phyloP scores from a whole-genome alignment of 768 basidiomycete species.

The Plicaturopsis crispa region DNA sequence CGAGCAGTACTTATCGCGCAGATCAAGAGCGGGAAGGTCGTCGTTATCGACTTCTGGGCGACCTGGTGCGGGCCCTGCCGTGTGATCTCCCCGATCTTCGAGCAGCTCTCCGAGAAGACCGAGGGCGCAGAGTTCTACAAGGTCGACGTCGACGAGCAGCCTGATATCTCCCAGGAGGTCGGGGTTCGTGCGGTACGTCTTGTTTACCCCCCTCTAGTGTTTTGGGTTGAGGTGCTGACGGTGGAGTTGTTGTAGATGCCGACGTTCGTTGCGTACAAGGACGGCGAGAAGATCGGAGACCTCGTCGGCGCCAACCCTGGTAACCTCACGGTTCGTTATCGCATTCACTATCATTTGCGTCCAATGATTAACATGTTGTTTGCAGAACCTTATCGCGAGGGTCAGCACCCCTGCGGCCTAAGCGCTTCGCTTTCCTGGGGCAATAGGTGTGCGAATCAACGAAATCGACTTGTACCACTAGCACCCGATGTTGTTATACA shows the following conservation, averaged over 20 bases:
- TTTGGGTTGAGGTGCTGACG: too few relatives aligned
- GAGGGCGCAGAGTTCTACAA: slow-evolving; percentile 54
- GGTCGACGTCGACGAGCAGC: slow-evolving; percentile 61
- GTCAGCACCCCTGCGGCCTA: too few relatives aligned
- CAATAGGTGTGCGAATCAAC: too few relatives aligned
- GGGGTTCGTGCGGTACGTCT: slow-evolving; percentile 53
- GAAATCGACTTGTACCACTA: too few relatives aligned
- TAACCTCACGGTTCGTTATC: slow-evolving; percentile 29
- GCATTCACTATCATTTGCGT: too few relatives aligned
- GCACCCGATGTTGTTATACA: too few relatives aligned
- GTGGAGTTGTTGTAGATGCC: slow-evolving; percentile 27
- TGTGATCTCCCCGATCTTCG: slow-evolving; percentile 57
- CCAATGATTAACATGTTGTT: too few relatives aligned
- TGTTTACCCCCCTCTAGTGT: not conserved
- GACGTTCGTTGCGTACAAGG: slow-evolving; percentile 30
- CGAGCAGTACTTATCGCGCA: not conserved
- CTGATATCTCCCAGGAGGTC: slow-evolving; percentile 46
- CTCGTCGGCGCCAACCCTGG: slow-evolving; percentile 42
- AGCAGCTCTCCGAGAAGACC: slow-evolving; percentile 15
- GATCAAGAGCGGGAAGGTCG: not conserved
- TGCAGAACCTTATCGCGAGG: too few relatives aligned
- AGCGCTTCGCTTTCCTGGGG: too few relatives aligned
- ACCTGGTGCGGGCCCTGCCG: slow-evolving; percentile 50
- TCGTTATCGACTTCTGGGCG: slow-evolving; percentile 13
- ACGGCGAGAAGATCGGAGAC: slow-evolving; percentile 25